Conservation (phyloP, 805 yeast species). For the Hanseniaspora taiwanica region DNA sequence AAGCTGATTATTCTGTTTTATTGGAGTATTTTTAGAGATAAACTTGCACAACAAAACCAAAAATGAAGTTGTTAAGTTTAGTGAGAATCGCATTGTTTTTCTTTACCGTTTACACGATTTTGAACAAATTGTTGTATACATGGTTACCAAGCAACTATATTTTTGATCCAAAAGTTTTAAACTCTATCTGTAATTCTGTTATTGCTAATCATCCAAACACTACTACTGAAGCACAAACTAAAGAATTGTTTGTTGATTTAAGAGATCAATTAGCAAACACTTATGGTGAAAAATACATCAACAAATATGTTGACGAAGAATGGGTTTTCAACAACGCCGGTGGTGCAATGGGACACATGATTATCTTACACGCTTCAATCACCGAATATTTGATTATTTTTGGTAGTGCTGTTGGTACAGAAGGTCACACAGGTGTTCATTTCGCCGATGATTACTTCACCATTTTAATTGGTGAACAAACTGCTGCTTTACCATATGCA, state of each 20-base stretch:
- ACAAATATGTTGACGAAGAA: slow-evolving; percentile 58
- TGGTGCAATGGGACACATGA: slow-evolving; percentile 97
- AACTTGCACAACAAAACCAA: neutral
- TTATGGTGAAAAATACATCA: slow-evolving; percentile 64
- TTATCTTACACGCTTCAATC: slow-evolving; percentile 86
- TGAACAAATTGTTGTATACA: neutral
- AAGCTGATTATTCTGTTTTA: too few relatives aligned
- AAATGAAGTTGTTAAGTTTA: neutral
- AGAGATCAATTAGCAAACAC: slow-evolving; percentile 41
- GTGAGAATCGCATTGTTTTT: neutral
- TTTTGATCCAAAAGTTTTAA: slow-evolving; percentile 56
- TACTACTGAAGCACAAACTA: slow-evolving; percentile 41
- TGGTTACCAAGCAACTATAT: slow-evolving; percentile 27
- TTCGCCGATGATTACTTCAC: slow-evolving; percentile 97
- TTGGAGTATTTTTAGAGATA: too few relatives aligned
- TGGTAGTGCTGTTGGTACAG: slow-evolving; percentile 89
- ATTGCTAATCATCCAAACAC: slow-evolving; percentile 28
- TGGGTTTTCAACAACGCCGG: slow-evolving; percentile 98
- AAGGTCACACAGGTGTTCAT: slow-evolving; percentile 92
- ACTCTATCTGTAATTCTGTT: slow-evolving; percentile 42
- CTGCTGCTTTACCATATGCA: slow-evolving; percentile 55
- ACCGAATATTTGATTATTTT: slow-evolving; percentile 87
- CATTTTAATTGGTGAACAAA: slow-evolving; percentile 67
- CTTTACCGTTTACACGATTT: neutral
- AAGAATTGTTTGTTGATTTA: slow-evolving; percentile 49